phyloP scores from a whole-genome alignment of 768 basidiomycete genomes.

The Trametes meyenii region DNA sequence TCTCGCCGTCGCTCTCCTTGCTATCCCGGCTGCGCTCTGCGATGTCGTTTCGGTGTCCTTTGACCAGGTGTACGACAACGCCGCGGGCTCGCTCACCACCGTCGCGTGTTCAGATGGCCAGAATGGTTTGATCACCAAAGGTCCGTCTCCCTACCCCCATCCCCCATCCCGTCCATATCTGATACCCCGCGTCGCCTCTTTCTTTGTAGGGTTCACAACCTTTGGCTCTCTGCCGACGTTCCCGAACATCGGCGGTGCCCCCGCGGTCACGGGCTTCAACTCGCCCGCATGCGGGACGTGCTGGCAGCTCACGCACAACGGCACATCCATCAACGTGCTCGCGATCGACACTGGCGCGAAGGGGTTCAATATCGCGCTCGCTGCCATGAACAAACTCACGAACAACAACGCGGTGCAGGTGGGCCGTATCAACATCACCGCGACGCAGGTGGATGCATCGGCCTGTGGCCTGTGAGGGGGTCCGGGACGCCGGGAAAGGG shows the following conservation, averaged over 20 bases:
- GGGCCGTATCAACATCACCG: not conserved
- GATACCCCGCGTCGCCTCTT: not conserved
- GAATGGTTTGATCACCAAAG: conserved; percentile 48
- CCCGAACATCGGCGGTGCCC: conserved; percentile 61
- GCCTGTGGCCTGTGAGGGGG: not conserved
- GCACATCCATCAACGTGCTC: conserved; percentile 45
- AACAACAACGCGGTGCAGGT: conserved; percentile 27
- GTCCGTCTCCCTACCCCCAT: not conserved
- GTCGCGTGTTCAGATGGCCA: conserved; percentile 57
- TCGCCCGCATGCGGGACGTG: conserved; percentile 61
- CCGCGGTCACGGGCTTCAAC: conserved; percentile 52
- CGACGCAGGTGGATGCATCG: conserved; percentile 2
- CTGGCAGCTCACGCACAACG: conserved; percentile 56
- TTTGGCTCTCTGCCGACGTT: conserved; percentile 57
- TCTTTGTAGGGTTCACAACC: conserved; percentile 42
- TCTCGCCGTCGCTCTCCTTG: conserved; percentile 15
- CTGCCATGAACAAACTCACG: conserved; percentile 36
- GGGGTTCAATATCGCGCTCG: conserved; percentile 43
- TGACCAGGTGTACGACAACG: conserved; percentile 58
- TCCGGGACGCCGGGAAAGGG: not conserved
- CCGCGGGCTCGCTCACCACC: conserved; percentile 40
- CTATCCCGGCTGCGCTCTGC: conserved; percentile 11
- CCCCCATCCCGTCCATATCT: not conserved
- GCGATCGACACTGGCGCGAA: conserved; percentile 52
- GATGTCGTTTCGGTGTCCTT: conserved; percentile 37